These are phyloP conservation scores for Anthracocystis setariae DNA, from an alignment of 1,284 basidiomycete genomes.

Conservation along the genomic window DNA sequence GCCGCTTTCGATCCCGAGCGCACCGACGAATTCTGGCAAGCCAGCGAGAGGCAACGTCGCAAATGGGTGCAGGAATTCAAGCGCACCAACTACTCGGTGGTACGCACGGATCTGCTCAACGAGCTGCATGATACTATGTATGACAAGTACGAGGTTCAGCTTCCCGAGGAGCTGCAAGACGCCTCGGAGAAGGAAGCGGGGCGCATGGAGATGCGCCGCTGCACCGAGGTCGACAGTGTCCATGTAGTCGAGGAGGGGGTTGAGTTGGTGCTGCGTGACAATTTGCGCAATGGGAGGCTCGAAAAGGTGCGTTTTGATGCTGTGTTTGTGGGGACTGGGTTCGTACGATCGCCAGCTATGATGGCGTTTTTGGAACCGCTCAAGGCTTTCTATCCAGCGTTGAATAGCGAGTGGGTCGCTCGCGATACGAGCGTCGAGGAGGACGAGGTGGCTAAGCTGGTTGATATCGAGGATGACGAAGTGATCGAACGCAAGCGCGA, in stretches of 20 bases:
- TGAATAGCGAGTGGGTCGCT: slow-evolving; percentile 42
- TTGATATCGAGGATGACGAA: slow-evolving; percentile 48
- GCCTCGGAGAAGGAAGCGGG: slow-evolving; percentile 41
- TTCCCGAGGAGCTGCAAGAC: slow-evolving; percentile 58
- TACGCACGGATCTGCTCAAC: slow-evolving; percentile 59
- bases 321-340: slow-evolving; percentile 65
- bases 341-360: slow-evolving; percentile 43
- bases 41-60: slow-evolving; percentile 46
- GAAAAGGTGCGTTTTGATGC: slow-evolving; percentile 56
- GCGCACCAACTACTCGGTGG: slow-evolving; percentile 66
- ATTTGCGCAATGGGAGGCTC: slow-evolving; percentile 29
- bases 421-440: slow-evolving; percentile 43
- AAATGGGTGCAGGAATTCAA: slow-evolving; percentile 63
- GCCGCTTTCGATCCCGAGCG: slow-evolving; percentile 65
- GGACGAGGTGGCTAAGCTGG: slow-evolving; percentile 39
- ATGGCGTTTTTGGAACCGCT: slow-evolving; percentile 57
- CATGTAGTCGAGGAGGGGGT: slow-evolving; percentile 25
- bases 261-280: slow-evolving; percentile 36
- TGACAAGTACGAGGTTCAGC: slow-evolving; percentile 54
- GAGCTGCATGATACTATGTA: slow-evolving; percentile 61
- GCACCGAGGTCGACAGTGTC: slow-evolving; percentile 41
- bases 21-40: slow-evolving; percentile 64
- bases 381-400: slow-evolving; percentile 51
- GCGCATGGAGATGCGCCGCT: slow-evolving; percentile 45
- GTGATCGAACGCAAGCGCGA: slow-evolving; percentile 48